Base-by-base conservation (phyloP, 495 filamentous ascomycete species). In the Xylaria venustula region DNA sequence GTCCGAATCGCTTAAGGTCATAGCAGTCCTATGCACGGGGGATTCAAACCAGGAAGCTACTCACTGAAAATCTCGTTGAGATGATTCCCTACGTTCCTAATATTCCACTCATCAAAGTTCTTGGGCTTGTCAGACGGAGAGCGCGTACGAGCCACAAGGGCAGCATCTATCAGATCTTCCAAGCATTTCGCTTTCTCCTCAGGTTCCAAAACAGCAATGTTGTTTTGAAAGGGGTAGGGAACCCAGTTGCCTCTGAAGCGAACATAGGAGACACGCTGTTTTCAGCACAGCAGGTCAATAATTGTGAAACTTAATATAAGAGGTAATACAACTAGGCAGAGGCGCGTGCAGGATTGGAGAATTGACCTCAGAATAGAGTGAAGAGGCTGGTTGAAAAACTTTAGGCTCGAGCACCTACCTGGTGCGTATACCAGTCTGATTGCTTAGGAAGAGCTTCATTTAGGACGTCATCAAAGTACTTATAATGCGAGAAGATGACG, bases 401-500 rank as follows among this genome's bases (percentile, higher is more conserved):
- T 49, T 15, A n/a, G 28, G 12, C 1, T 14, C n/a, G 46, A 14
- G 46, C 15, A 49, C 46, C 11, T 15, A 49, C 46, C 46, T 49
- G 86, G 79, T 97, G 93, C 50, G 85, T 91, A 77, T 90, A 96
- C 93, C 93, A 97, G 79, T 97, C 93, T 36, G 88, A 84, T 48
- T 88, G 82, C 73, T 91, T 89, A 64, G 93, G 93, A 51, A 97
- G 84, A 56, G 93, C 93, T 79, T 97, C 92, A 70, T 96, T 81
- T 71, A 97, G 88, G 80, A 90, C 94, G 79, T 97, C 93, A 77
- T 97, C 93, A 73, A 97, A 97, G 86, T 97, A 97, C 77, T 95
- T 95, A 86, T 97, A 97, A 83, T 97, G 93, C 60, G 93, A 97
- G 85, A 97, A 97, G 77, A 97, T 97, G 77, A 97, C 93, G 79